phyloP scores from a whole-genome alignment of 2,329 filamentous ascomycete genomes.

The Fonsecaea nubica region DNA sequence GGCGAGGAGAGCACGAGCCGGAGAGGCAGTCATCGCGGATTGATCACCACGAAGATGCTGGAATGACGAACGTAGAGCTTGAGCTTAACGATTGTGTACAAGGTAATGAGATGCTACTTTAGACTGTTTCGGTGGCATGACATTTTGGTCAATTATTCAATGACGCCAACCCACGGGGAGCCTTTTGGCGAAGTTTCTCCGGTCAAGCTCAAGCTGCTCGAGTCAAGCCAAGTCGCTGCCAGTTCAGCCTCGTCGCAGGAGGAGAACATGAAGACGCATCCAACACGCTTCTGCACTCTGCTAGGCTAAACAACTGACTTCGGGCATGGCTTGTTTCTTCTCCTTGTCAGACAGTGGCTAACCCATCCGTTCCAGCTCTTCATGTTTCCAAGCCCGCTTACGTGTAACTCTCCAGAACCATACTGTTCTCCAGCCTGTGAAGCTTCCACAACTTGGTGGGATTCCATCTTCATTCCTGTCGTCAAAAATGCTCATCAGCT shows the following conservation, averaged over 20 bases:
- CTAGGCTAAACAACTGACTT: background rate
- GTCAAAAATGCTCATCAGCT: background rate
- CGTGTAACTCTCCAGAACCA: background rate
- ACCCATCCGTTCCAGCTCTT: background rate
- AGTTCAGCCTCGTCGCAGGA: background rate
- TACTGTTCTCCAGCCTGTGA: background rate
- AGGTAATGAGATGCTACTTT: background rate
- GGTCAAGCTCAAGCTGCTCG: background rate
- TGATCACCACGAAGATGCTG: background rate
- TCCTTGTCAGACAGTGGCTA: background rate
- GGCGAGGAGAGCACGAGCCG: slow-evolving; percentile 31
- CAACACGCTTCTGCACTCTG: background rate
- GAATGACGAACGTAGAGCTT: background rate
- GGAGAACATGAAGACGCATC: background rate
- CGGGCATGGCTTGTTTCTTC: background rate
- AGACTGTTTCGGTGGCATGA: background rate
- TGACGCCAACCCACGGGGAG: background rate
- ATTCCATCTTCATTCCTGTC: background rate
- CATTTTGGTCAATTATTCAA: background rate
- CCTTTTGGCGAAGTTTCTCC: background rate
- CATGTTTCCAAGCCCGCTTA: background rate
- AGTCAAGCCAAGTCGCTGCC: background rate
- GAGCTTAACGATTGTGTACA: background rate
- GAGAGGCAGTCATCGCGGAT: slow-evolving; percentile 29
- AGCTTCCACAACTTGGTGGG: background rate